Evolutionary conservation across 2,329 filamentous ascomycete genomes (phyloP).

Genomic region (Rhexocercosporidium sp.): DNA sequence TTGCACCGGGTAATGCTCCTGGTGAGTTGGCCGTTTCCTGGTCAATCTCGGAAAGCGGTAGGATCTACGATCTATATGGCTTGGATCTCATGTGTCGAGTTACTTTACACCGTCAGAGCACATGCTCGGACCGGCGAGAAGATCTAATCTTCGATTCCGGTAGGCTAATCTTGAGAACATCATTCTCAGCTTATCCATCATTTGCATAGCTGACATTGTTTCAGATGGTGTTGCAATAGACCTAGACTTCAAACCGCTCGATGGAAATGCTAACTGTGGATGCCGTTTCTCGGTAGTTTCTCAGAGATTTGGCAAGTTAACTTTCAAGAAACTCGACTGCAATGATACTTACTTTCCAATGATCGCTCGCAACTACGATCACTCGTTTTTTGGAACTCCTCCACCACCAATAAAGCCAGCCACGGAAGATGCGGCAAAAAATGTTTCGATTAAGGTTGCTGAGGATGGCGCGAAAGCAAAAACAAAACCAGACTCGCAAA

Average conservation of each 20-base stretch:
- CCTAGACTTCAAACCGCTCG: not conserved
- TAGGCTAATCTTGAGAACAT: not conserved
- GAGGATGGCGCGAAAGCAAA: not conserved
- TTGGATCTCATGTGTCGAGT: conserved; percentile 19
- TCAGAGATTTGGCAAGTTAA: conserved; percentile 1
- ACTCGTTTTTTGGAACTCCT: conserved; percentile 24
- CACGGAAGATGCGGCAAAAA: too few species aligned
- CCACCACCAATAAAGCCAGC: not conserved
- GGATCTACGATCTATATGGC: not conserved
- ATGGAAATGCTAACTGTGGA: conserved; percentile 7
- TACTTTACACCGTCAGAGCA: conserved; percentile 28
- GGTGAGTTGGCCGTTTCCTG: conserved; percentile 8
- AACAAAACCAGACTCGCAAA: not conserved
- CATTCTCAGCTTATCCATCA: not conserved
- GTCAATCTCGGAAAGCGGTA: not conserved
- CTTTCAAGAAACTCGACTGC: conserved; percentile 16
- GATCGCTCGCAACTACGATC: conserved; percentile 9
- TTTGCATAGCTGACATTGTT: not conserved
- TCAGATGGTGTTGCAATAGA: not conserved
- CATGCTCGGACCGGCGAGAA: conserved; percentile 13
- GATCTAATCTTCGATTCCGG: conserved; percentile 9
- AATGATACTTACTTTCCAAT: conserved; percentile 29
- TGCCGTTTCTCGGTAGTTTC: conserved; percentile 15
- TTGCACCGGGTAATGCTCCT: not conserved
- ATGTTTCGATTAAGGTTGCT: not conserved